Conservation (phyloP, 495 filamentous ascomycete genomes). For the Aspergillus homomorphus region DNA sequence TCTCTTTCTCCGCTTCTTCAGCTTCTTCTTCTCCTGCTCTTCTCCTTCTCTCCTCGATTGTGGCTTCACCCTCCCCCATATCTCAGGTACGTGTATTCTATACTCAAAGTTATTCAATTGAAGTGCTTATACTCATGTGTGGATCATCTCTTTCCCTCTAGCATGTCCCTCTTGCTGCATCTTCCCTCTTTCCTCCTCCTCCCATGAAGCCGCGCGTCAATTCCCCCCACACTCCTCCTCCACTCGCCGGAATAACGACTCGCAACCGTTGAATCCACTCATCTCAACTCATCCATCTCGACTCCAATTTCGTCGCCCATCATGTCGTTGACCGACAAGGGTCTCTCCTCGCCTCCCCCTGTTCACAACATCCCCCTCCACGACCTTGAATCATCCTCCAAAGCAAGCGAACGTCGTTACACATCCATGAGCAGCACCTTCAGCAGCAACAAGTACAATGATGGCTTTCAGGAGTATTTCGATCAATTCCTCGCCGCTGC, state of each 20-base stretch:
- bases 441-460: slow-evolving; percentile 21
- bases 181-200: neutral
- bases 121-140: neutral
- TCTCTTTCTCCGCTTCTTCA: slow-evolving; percentile 1
- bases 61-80: no score
- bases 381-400: slow-evolving; percentile 28
- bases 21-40: neutral
- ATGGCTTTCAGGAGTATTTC: slow-evolving; percentile 19
- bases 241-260: neutral
- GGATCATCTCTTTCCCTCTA: neutral
- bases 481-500: slow-evolving; percentile 31
- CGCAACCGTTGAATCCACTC: neutral
- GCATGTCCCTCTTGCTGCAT: neutral
- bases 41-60: neutral
- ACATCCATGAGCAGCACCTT: slow-evolving; percentile 25
- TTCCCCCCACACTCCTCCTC: neutral
- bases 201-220: neutral
- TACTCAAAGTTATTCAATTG: no score
- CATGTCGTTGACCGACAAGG: slow-evolving; percentile 21
- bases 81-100: slow-evolving; percentile 9
- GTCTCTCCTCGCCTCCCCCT: slow-evolving; percentile 19
- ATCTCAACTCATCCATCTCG: neutral
- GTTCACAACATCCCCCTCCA: slow-evolving; percentile 30
- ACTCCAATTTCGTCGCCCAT: neutral
- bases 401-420: slow-evolving; percentile 18